A percentile compares a stretch with the other conserved stretches of the same genome.
These are phyloP conservation scores for Hymenoscyphus occultus DNA, from an alignment of 2,329 filamentous ascomycete species.

Conservation along the genomic window DNA sequence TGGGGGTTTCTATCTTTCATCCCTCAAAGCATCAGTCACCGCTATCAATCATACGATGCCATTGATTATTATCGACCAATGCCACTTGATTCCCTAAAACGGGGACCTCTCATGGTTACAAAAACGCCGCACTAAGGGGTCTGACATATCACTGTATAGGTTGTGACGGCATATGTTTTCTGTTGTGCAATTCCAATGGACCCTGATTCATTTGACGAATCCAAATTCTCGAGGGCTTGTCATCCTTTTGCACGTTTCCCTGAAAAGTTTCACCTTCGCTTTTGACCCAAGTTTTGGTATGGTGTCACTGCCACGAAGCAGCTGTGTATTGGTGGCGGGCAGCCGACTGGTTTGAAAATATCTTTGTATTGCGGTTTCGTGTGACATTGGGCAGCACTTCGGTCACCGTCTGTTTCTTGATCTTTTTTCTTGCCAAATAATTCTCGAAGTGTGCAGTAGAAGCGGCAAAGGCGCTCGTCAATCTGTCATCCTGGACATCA, in stretches of 20 bases:
- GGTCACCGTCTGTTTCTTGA: slow-evolving; percentile 2
- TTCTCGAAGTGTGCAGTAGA: slow-evolving; percentile 6
- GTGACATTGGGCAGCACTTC: slow-evolving; percentile 20
- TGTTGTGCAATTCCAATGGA: not conserved
- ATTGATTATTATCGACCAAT: slow-evolving; percentile 5
- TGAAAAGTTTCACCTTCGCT: not conserved
- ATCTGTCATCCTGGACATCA: slow-evolving; percentile 14
- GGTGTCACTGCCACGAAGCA: slow-evolving; percentile 24
- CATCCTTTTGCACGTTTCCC: not conserved
- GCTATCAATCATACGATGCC: slow-evolving; percentile 3
- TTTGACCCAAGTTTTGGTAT: not conserved
- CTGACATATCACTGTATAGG: not conserved
- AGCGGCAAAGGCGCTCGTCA: slow-evolving; percentile 16
- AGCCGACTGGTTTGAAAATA: slow-evolving; percentile 16
- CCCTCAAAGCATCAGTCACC: not conserved
- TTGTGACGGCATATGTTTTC: slow-evolving; percentile 1
- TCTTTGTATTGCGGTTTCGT: slow-evolving; percentile 8
- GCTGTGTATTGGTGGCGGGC: slow-evolving; percentile 17
- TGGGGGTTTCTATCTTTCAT: slow-evolving; percentile 2
- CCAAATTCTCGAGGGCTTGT: not conserved
- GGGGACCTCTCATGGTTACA: not conserved
- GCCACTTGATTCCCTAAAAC: not conserved
- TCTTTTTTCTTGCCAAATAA: not conserved
- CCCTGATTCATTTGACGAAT: not conserved
- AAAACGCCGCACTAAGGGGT: not conserved